Conservation (phyloP, 2,329 filamentous ascomycete species). For the Onygena corvina region DNA sequence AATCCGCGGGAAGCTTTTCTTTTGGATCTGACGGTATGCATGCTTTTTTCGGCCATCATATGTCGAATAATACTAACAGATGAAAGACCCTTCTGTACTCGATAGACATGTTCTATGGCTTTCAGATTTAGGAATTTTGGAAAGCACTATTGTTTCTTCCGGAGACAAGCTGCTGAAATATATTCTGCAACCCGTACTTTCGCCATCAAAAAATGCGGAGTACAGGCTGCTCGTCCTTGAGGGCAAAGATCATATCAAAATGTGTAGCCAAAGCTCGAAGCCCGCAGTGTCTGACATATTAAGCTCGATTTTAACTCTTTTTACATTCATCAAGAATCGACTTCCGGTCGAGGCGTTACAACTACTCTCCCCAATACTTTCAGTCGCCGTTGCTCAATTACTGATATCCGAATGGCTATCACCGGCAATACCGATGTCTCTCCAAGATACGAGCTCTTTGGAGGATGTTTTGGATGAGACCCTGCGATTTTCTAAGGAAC, state of each 20-base stretch:
- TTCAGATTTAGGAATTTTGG: conserved; percentile 24
- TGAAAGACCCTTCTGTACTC: not conserved
- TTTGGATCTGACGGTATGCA: conserved; percentile 40
- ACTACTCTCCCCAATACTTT: conserved; percentile 55
- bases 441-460: conserved; percentile 60
- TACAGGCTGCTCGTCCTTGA: conserved; percentile 22
- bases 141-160: conserved; percentile 23
- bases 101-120: conserved; percentile 16
- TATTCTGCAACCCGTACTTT: conserved; percentile 26
- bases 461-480: conserved; percentile 57
- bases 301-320: conserved; percentile 32
- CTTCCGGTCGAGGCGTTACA: conserved; percentile 39
- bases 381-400: conserved; percentile 55
- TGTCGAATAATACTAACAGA: not conserved
- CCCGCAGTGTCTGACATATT: conserved; percentile 30
- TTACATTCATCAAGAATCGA: conserved; percentile 40
- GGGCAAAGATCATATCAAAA: conserved; percentile 20
- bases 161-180: conserved; percentile 23
- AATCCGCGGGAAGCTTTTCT: conserved; percentile 42
- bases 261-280: conserved; percentile 20
- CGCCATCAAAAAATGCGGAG: conserved; percentile 19
- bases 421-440: conserved; percentile 59
- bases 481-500: conserved; percentile 48
- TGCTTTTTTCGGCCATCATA: not conserved
- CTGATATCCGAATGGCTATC: conserved; percentile 66